These are phyloP conservation scores for Exobasidium rhododendri DNA, from an alignment of 1,284 basidiomycete genomes.

Conservation along the genomic window DNA sequence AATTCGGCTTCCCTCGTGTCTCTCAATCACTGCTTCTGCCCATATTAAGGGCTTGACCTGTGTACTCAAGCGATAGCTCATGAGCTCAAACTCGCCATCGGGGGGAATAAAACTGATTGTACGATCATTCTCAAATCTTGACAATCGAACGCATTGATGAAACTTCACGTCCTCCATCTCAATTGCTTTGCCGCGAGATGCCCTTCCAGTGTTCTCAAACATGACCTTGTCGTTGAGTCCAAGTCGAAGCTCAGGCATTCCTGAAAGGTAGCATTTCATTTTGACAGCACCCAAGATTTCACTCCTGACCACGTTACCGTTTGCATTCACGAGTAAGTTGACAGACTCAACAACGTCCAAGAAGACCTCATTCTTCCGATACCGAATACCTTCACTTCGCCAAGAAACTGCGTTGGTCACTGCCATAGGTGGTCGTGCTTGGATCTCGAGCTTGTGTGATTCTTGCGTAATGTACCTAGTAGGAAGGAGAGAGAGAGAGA, in stretches of 20 bases:
- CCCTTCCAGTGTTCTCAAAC: slow-evolving; percentile 94
- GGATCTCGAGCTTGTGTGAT: slow-evolving; percentile 96
- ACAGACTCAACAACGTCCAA: slow-evolving; percentile 97
- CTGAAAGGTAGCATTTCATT: slow-evolving; percentile 99
- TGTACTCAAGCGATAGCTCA: slow-evolving; percentile 92
- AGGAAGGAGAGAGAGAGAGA: neutral
- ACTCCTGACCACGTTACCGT: slow-evolving; percentile 92
- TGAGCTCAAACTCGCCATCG: slow-evolving; percentile 96
- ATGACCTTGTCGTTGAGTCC: slow-evolving; percentile 99
- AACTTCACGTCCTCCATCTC: slow-evolving; percentile 99
- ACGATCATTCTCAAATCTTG: slow-evolving; percentile 96
- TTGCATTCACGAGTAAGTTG: slow-evolving; percentile 92
- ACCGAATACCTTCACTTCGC: slow-evolving; percentile 95
- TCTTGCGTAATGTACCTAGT: slow-evolving; percentile 96
- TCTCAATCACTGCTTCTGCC: slow-evolving; percentile 96
- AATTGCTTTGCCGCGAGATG: slow-evolving; percentile 91
- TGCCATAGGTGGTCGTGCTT: slow-evolving; percentile 90
- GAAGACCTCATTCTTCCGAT: slow-evolving; percentile 99
- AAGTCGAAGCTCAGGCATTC: slow-evolving; percentile 94
- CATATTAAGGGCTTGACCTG: slow-evolving; percentile 96
- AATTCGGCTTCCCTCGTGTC: slow-evolving; percentile 84
- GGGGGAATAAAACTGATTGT: slow-evolving; percentile 99
- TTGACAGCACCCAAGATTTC: slow-evolving; percentile 97
- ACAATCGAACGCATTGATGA: slow-evolving; percentile 99
- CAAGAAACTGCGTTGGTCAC: slow-evolving; percentile 98